Evolutionary conservation across 1,139 yeast species (phyloP).

Genomic region (Suhomyces ambrosiae): DNA sequence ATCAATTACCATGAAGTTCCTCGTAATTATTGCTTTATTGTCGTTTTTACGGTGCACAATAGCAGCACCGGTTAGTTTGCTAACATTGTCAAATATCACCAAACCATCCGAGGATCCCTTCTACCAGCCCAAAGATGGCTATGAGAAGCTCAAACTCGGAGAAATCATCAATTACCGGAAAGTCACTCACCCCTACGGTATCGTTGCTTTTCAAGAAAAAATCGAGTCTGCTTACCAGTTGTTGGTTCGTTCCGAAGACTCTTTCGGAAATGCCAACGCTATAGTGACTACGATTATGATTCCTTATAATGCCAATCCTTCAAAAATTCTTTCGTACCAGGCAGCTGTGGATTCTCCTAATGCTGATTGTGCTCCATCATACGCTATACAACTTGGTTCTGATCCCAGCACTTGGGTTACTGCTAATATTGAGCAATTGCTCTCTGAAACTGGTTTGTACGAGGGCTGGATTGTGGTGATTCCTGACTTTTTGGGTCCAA

Average conservation of each 20-base stretch:
- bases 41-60: not conserved
- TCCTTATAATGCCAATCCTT: constrained; percentile 33
- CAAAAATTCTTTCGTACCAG: constrained; percentile 35
- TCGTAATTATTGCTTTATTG: not conserved
- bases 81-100: constrained; percentile 2
- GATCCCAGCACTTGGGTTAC: constrained; percentile 6
- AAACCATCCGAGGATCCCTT: constrained; percentile 25
- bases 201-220: constrained; percentile 17
- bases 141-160: constrained; percentile 27
- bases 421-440: constrained; percentile 13
- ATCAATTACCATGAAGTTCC: too few relatives aligned
- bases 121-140: constrained; percentile 30
- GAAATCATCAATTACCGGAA: constrained; percentile 28
- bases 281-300: constrained; percentile 35
- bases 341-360: constrained; percentile 36
- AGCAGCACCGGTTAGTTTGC: constrained; percentile 8
- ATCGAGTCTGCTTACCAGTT: constrained; percentile 32
- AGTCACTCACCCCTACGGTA: constrained; percentile 2
- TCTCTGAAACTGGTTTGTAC: constrained; percentile 20
- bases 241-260: constrained; percentile 36
- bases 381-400: constrained; percentile 28
- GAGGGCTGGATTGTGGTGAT: constrained; percentile 36
- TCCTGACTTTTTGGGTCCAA: constrained; percentile 39
- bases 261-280: constrained; percentile 33
- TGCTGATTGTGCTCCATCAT: constrained; percentile 36